Conservation (phyloP, 2,329 filamentous ascomycete species). For the Mycogone perniciosa region DNA sequence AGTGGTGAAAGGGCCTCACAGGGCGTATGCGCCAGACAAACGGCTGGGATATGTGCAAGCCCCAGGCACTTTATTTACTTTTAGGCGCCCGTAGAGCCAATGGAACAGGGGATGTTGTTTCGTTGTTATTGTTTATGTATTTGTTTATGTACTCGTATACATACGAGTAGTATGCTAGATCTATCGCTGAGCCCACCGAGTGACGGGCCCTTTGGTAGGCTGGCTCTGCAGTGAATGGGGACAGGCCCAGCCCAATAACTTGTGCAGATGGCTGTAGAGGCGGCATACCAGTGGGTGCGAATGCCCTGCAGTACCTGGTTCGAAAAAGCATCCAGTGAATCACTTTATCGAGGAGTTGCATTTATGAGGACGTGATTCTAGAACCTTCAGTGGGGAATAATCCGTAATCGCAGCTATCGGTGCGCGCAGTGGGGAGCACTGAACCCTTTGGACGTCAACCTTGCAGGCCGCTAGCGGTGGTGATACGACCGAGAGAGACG, state of each 20-base stretch:
- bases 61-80: background rate
- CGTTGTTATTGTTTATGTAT: background rate
- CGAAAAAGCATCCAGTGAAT: background rate
- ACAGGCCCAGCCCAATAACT: background rate
- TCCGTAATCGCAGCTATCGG: background rate
- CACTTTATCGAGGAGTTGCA: slow-evolving; percentile 26
- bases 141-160: background rate
- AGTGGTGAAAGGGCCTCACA: background rate
- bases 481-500: background rate
- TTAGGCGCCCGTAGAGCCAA: background rate
- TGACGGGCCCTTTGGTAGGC: background rate
- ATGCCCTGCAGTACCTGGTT: background rate
- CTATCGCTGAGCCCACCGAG: background rate
- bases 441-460: background rate
- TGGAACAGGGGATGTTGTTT: background rate
- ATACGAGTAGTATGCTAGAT: background rate
- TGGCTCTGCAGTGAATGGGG: background rate
- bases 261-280: background rate
- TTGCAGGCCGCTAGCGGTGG: background rate
- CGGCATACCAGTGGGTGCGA: background rate
- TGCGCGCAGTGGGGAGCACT: background rate
- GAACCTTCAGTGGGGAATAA: slow-evolving; percentile 38
- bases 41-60: background rate
- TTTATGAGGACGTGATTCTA: slow-evolving; percentile 33
- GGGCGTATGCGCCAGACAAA: background rate